Evolutionary conservation across 2,329 filamentous ascomycete genomes (phyloP), one percentile per base, ranked within the genome.

Genomic region (Beauveria brongniartii): DNA sequence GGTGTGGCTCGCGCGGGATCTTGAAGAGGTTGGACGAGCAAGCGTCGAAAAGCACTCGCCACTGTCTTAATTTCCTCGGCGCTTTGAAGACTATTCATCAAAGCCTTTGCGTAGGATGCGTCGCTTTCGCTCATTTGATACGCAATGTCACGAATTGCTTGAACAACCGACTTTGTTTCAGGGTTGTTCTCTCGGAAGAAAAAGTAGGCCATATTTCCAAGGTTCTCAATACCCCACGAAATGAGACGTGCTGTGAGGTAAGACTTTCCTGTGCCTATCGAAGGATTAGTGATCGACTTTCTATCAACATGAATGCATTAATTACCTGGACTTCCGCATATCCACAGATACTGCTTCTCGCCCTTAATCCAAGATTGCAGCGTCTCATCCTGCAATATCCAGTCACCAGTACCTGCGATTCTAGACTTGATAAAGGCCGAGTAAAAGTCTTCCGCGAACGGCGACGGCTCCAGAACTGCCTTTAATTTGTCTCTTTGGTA

Each of bases 141-240:
- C 0, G 78, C 77, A 12, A 80, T 64, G 41, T 79, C 77, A 0
- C 76, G 71, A 5, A 81, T 69, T 1, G 77, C 77, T 58, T 78
- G 76, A 10, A 76, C 70, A 8, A 79, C 71, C 5, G 76, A 78
- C 47, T 77, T 68, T 0, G 77, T 78, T 41, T 78, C 72, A 1
- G 77, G 76, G 58, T 78, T 76, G 62, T 78, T 77, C 56, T 78
- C 75, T 28, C 77, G 74, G 66, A 80, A 80, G 67, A 78, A 81
- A 59, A 79, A 79, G 66, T 79, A 81, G 1, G 70, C 78, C 2
- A 70, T 48, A 10, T 71, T 73, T 0, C 68, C 69, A n/a, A 70
- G 68, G 28, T 71, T 69, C n/a, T 72, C 70, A 4, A 65, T 67
- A n/a, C 65, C 68, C 72, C 68, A 79, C 1, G 72, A 65, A n/a